Evolutionary conservation across 2,329 filamentous ascomycete genomes (phyloP).

Genomic region (Fusarium sublunatum): DNA sequence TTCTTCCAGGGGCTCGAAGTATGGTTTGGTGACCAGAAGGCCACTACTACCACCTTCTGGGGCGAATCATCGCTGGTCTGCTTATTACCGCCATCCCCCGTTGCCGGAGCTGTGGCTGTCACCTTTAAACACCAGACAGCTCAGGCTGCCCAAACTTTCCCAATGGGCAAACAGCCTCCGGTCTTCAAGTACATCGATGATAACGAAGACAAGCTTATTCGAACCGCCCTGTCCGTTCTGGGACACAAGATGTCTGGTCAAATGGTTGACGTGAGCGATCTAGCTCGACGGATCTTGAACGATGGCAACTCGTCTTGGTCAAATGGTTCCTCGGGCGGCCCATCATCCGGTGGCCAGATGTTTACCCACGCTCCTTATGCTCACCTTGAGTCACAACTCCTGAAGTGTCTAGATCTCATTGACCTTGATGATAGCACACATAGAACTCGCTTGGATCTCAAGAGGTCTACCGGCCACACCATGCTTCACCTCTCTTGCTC

Average conservation of each 20-base stretch:
- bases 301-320: conserved; percentile 62
- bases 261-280: conserved; percentile 69
- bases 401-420: conserved; percentile 81
- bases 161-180: conserved; percentile 56
- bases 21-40: conserved; percentile 77
- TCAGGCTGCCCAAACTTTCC: conserved; percentile 52
- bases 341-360: conserved; percentile 58
- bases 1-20: conserved; percentile 84
- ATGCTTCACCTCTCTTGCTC: conserved; percentile 84
- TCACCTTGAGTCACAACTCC: conserved; percentile 74
- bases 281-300: conserved; percentile 70
- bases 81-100: conserved; percentile 76
- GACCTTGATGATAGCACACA: conserved; percentile 80
- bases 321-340: conserved; percentile 53
- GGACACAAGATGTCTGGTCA: conserved; percentile 73
- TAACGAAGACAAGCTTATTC: conserved; percentile 74
- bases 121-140: conserved; percentile 70
- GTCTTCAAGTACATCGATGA: conserved; percentile 81
- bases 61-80: conserved; percentile 83
- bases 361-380: conserved; percentile 57
- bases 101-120: conserved; percentile 76
- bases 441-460: conserved; percentile 74
- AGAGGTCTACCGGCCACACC: conserved; percentile 75
- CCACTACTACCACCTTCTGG: conserved; percentile 82
- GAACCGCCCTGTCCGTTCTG: conserved; percentile 73